These are phyloP conservation scores for Ustilago hordei DNA, from an alignment of 1,284 basidiomycete genomes.

Conservation along the genomic window DNA sequence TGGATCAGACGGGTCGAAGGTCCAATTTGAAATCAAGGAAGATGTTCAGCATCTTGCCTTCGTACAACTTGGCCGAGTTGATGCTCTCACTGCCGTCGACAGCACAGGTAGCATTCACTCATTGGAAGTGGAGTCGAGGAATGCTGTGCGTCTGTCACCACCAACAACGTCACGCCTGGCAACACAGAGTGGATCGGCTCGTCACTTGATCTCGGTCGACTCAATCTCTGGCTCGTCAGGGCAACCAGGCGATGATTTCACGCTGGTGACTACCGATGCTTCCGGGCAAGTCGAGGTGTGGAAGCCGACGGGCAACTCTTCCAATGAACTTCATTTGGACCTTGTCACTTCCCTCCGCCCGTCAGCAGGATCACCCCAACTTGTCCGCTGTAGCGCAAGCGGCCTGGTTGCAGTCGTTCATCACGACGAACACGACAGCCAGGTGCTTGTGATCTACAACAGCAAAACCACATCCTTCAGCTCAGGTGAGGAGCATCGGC, in stretches of 20 bases:
- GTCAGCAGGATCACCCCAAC: not conserved
- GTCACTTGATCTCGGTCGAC: slow-evolving; percentile 13
- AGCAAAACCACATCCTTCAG: slow-evolving; percentile 93
- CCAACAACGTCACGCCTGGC: not conserved
- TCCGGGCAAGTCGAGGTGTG: slow-evolving; percentile 16
- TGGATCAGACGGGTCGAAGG: slow-evolving; percentile 2
- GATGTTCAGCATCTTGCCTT: slow-evolving; percentile 15
- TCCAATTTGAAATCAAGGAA: slow-evolving; percentile 12
- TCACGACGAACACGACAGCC: slow-evolving; percentile 9
- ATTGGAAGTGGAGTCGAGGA: slow-evolving; percentile 14
- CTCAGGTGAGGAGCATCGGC: slow-evolving; percentile 74
- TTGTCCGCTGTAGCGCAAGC: slow-evolving; percentile 10
- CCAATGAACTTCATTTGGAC: slow-evolving; percentile 13
- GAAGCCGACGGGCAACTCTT: not conserved
- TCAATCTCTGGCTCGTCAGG: not conserved
- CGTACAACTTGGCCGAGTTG: not conserved
- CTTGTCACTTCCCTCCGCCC: slow-evolving; percentile 5
- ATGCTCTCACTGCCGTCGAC: slow-evolving; percentile 14
- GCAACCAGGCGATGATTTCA: slow-evolving; percentile 2
- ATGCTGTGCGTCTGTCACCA: slow-evolving; percentile 2
- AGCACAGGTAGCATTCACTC: slow-evolving; percentile 8
- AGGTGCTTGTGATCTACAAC: slow-evolving; percentile 80
- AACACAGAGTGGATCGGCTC: not conserved
- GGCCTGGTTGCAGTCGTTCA: slow-evolving; percentile 26
- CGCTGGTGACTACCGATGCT: slow-evolving; percentile 17